Percentiles rank a stretch among this genome's conserved stretches.
phyloP scores from a whole-genome alignment of 352 stramenopile species.

The Globisporangium spiculum region DNA sequence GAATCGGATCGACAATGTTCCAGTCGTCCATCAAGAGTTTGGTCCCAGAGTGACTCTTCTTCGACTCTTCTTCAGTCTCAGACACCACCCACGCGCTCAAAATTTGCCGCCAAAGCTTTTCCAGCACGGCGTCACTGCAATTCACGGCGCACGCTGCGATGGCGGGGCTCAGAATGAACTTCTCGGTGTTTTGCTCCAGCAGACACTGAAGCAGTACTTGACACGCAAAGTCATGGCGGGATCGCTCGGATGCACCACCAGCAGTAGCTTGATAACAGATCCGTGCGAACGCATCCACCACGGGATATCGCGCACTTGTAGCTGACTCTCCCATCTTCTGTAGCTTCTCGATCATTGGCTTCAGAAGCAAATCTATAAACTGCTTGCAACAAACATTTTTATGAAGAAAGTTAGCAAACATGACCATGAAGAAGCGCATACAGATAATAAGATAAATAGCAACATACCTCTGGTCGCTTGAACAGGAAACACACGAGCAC shows the following conservation, averaged over 20 bases:
- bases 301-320: slow-evolving; percentile 56
- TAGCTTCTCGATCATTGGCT: slow-evolving; percentile 71
- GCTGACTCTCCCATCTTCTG: slow-evolving; percentile 60
- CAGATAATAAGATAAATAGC: neutral
- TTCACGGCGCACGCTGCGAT: slow-evolving; percentile 59
- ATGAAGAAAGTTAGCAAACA: neutral
- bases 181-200: slow-evolving; percentile 71
- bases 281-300: slow-evolving; percentile 60
- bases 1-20: slow-evolving; percentile 33
- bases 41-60: neutral
- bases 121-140: slow-evolving; percentile 55
- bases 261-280: slow-evolving; percentile 24
- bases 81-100: slow-evolving; percentile 21
- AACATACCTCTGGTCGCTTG: slow-evolving; percentile 53
- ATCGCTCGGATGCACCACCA: slow-evolving; percentile 13
- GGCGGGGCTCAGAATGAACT: slow-evolving; percentile 70
- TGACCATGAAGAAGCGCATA: neutral
- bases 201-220: slow-evolving; percentile 70
- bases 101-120: slow-evolving; percentile 44
- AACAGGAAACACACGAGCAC: slow-evolving; percentile 76
- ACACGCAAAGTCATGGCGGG: slow-evolving; percentile 64
- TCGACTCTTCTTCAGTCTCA: slow-evolving; percentile 7
- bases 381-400: neutral
- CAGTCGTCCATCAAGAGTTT: slow-evolving; percentile 23
- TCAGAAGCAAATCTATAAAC: slow-evolving; percentile 60